Conservation (phyloP, 2,329 filamentous ascomycete species). For the Knufia fluminis region DNA sequence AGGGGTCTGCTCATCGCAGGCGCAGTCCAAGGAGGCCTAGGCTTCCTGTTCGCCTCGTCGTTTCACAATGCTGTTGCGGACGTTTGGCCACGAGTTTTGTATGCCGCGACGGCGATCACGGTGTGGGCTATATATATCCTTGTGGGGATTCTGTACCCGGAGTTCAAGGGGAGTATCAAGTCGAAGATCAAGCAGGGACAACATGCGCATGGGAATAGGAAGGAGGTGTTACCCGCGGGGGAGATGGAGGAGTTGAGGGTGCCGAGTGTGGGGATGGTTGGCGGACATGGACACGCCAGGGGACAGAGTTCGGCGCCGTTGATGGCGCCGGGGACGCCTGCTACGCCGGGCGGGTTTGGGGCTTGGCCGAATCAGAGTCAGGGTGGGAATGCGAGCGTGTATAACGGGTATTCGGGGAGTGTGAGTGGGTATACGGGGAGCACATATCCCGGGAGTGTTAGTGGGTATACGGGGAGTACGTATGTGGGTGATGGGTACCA, state of each 20-base stretch:
- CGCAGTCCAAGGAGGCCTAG: conserved; percentile 48
- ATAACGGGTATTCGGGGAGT: no score
- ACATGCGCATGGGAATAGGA: neutral
- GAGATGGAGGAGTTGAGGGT: neutral
- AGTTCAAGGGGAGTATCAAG: conserved; percentile 8
- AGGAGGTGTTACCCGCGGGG: neutral
- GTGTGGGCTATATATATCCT: conserved; percentile 25
- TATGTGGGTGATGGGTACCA: no score
- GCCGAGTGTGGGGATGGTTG: neutral
- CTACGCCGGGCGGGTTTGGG: no score
- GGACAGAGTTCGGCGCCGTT: no score
- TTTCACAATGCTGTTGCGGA: conserved; percentile 25
- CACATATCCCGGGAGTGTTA: no score
- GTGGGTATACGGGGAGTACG: no score
- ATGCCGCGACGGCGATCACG: conserved; percentile 40
- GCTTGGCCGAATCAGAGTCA: no score
- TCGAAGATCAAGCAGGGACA: neutral
- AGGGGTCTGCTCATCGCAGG: conserved; percentile 42
- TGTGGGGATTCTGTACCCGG: conserved; percentile 13
- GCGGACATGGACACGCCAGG: no score
- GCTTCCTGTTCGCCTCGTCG: conserved; percentile 39
- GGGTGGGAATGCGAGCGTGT: no score
- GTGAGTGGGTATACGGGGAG: no score
- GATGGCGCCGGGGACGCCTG: no score
- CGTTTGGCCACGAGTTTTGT: conserved; percentile 34